phyloP scores from a whole-genome alignment of 2,329 filamentous ascomycete genomes.

The Clarireedia paspali region DNA sequence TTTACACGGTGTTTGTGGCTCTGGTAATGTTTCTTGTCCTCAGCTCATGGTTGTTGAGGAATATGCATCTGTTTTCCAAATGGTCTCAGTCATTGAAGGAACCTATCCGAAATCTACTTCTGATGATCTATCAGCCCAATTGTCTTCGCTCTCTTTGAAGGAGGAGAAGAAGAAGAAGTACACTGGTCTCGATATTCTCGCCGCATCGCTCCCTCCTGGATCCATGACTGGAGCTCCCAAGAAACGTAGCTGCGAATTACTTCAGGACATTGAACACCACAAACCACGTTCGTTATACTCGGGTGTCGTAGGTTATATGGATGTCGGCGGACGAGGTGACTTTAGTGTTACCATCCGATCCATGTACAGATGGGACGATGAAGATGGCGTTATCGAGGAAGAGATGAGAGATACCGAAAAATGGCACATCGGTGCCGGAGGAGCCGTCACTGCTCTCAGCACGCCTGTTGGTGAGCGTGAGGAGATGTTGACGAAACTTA shows the following conservation, averaged over 20 bases:
- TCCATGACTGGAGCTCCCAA: constrained; percentile 97
- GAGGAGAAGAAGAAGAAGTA: constrained; percentile 27
- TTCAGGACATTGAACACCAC: constrained; percentile 57
- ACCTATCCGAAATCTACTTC: constrained; percentile 36
- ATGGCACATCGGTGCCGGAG: constrained; percentile 85
- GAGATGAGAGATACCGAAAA: constrained; percentile 39
- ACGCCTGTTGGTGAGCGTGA: constrained; percentile 74
- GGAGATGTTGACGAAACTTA: constrained; percentile 74
- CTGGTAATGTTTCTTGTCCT: constrained; percentile 64
- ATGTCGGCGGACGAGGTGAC: constrained; percentile 75
- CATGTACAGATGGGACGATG: constrained; percentile 65
- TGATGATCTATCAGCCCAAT: constrained; percentile 2
- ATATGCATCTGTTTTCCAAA: constrained; percentile 84
- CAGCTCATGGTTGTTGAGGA: constrained; percentile 83
- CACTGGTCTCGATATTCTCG: constrained; percentile 68
- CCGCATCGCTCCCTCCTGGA: constrained; percentile 73
- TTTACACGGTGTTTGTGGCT: constrained; percentile 74
- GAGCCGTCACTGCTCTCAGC: constrained; percentile 81
- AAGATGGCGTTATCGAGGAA: constrained; percentile 30
- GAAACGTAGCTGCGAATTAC: constrained; percentile 80
- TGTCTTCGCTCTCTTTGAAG: constrained; percentile 4
- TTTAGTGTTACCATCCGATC: constrained; percentile 89
- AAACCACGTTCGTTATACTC: constrained; percentile 69
- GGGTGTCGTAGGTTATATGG: constrained; percentile 84
- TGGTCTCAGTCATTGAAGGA: constrained; percentile 82